These are phyloP conservation scores for Aspergillus conjunctus DNA, from an alignment of 495 filamentous ascomycete species.

Conservation along the genomic window DNA sequence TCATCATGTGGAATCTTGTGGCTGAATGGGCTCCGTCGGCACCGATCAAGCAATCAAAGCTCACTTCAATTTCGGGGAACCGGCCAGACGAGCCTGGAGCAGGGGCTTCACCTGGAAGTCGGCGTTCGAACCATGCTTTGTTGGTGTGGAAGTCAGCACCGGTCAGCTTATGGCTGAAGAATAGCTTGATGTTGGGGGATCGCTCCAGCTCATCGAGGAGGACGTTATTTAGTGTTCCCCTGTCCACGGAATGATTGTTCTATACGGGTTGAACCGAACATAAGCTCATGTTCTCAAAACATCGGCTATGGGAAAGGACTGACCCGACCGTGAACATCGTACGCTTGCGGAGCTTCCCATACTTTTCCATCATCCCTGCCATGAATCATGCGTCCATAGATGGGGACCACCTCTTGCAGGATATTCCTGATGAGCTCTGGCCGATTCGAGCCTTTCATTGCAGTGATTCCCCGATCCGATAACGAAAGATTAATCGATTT, in stretches of 20 bases:
- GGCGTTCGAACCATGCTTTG: constrained; percentile 83
- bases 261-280: constrained; percentile 48
- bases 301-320: constrained; percentile 24
- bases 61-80: constrained; percentile 64
- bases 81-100: constrained; percentile 38
- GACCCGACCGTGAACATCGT: constrained; percentile 88
- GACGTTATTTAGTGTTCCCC: constrained; percentile 78
- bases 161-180: constrained; percentile 89
- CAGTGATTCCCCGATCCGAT: constrained; percentile 91
- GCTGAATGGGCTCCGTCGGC: constrained; percentile 95
- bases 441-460: constrained; percentile 68
- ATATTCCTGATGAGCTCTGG: constrained; percentile 71
- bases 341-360: constrained; percentile 78
- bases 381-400: constrained; percentile 98
- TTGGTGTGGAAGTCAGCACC: constrained; percentile 78
- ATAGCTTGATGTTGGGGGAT: constrained; percentile 82
- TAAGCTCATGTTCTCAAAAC: constrained; percentile 13
- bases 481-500: constrained; percentile 97
- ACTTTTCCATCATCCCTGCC: constrained; percentile 65
- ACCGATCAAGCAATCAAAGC: constrained; percentile 93
- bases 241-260: constrained; percentile 51
- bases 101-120: constrained; percentile 36
- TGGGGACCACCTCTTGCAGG: constrained; percentile 77
- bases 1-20: constrained; percentile 90
- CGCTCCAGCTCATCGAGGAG: constrained; percentile 83